These are phyloP conservation scores for Amanita pallidorosea DNA, from an alignment of 768 basidiomycete genomes.

Conservation along the genomic window DNA sequence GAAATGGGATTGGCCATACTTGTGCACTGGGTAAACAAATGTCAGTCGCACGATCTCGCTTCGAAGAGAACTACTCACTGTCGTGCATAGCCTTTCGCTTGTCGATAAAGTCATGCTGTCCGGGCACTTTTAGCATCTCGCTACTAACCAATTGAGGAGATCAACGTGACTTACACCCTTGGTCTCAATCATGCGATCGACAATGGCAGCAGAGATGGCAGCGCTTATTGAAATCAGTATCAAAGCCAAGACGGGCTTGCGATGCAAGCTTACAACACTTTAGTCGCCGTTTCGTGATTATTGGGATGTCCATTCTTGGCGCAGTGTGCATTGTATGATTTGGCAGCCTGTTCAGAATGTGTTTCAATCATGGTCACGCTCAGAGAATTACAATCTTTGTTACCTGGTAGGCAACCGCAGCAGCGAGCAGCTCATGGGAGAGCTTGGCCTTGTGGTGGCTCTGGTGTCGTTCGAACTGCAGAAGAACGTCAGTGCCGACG, in stretches of 20 bases:
- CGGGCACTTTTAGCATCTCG: not conserved
- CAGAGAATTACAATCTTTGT: slow-evolving; percentile 21
- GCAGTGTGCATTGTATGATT: slow-evolving; percentile 49
- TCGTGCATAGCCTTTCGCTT: slow-evolving; percentile 13
- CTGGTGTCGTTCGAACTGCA: slow-evolving; percentile 21
- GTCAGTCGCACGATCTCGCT: not conserved
- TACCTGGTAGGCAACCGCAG: slow-evolving; percentile 57
- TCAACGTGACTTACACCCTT: slow-evolving; percentile 25
- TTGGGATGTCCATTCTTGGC: slow-evolving; percentile 35
- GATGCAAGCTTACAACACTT: slow-evolving; percentile 28
- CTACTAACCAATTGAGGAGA: not conserved
- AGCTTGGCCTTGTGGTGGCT: slow-evolving; percentile 42
- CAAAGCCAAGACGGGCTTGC: not conserved
- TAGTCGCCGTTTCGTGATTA: slow-evolving; percentile 46
- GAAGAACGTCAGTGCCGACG: not conserved
- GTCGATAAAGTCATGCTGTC: slow-evolving; percentile 16
- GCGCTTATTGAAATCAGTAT: slow-evolving; percentile 31
- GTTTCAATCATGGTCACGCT: not conserved
- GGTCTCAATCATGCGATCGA: slow-evolving; percentile 46
- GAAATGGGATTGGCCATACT: not conserved
- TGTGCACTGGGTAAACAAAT: not conserved
- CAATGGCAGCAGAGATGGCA: slow-evolving; percentile 41
- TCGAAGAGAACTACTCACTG: slow-evolving; percentile 6
- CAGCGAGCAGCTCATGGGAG: slow-evolving; percentile 60
- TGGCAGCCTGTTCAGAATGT: slow-evolving; percentile 39